These are phyloP conservation scores for Cardamine occulta DNA, from an alignment of 345 rosid genomes.

Conservation along the genomic window DNA sequence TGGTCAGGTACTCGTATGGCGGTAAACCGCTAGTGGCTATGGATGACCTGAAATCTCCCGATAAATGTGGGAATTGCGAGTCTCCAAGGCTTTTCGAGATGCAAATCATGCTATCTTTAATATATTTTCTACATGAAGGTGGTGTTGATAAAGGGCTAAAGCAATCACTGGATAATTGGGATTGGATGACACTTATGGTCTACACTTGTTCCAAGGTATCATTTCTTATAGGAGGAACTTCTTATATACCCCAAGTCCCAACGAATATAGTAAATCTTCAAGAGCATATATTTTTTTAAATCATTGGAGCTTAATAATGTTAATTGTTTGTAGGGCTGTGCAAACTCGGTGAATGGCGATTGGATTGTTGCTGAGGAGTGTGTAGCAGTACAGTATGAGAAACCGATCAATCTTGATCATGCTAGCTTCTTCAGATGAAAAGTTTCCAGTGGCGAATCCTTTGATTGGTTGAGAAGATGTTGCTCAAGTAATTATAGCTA, in stretches of 20 bases:
- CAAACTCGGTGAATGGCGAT: constrained; percentile 38
- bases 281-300: neutral
- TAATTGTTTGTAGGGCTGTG: constrained; percentile 63
- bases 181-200: constrained; percentile 82
- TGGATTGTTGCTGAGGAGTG: constrained; percentile 71
- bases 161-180: constrained; percentile 65
- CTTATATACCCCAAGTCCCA: neutral
- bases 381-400: constrained; percentile 63
- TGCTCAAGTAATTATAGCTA: neutral
- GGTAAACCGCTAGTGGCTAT: constrained; percentile 72
- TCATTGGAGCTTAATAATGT: neutral
- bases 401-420: constrained; percentile 47
- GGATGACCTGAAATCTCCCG: constrained; percentile 49
- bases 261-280: constrained; percentile 20
- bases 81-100: constrained; percentile 72
- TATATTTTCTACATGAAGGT: constrained; percentile 76
- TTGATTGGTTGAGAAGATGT: constrained; percentile 14
- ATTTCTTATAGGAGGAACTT: neutral
- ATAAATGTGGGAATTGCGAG: constrained; percentile 63
- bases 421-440: constrained; percentile 36
- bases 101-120: constrained; percentile 88
- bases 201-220: constrained; percentile 79
- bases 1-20: constrained; percentile 70
- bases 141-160: constrained; percentile 53
- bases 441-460: neutral